Evolutionary conservation across 2,329 filamentous ascomycete genomes (phyloP).

Genomic region (Rasamsonia emersonii): DNA sequence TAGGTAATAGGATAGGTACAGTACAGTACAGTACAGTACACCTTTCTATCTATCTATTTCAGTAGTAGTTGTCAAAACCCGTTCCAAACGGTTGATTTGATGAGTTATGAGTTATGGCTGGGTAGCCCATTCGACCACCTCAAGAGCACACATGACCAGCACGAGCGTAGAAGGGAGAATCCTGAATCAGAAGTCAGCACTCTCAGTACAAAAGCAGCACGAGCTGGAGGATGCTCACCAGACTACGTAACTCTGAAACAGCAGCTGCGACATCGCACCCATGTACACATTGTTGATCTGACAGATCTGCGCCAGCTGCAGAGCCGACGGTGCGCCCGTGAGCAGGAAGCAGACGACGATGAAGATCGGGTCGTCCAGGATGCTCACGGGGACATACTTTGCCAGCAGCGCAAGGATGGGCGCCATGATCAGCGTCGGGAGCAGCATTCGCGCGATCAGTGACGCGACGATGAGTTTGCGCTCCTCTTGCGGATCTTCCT

Average conservation of each 20-base stretch:
- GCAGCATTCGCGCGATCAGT: constrained; percentile 79
- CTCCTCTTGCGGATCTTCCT: constrained; percentile 60
- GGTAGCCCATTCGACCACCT: constrained; percentile 87
- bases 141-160: constrained; percentile 82
- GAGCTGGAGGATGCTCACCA: constrained; percentile 51
- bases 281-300: constrained; percentile 97
- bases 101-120: constrained; percentile 12
- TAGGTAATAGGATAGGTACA: too few relatives aligned
- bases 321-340: constrained; percentile 81
- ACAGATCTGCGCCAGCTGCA: constrained; percentile 96
- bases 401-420: constrained; percentile 78
- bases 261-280: constrained; percentile 80
- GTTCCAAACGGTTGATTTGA: constrained; percentile 1
- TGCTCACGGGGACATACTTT: constrained; percentile 86
- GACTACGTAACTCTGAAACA: constrained; percentile 95
- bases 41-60: background rate
- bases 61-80: background rate
- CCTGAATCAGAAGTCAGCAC: constrained; percentile 38
- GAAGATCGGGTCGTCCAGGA: constrained; percentile 95
- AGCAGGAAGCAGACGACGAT: constrained; percentile 96
- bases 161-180: constrained; percentile 89
- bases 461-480: constrained; percentile 78
- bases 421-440: constrained; percentile 87
- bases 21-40: background rate
- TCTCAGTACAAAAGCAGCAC: background rate